A percentile compares a stretch with the other conserved stretches of the same genome.
Evolutionary conservation across 2,329 filamentous ascomycete genomes (phyloP).

Genomic region (Botrytis porri): DNA sequence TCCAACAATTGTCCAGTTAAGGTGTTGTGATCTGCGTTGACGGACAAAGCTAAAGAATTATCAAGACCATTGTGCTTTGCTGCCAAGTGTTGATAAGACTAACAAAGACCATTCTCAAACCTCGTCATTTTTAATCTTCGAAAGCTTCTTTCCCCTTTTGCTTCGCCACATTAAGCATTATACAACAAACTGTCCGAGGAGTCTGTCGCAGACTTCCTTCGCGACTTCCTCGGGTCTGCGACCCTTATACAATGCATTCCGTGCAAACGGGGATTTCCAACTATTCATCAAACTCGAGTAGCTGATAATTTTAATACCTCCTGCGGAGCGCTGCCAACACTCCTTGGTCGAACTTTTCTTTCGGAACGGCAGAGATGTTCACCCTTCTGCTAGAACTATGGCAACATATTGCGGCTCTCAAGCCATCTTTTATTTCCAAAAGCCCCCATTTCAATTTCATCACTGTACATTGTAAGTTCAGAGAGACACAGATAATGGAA

Average conservation of each 20-base stretch:
- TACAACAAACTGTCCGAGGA: slow-evolving; percentile 9
- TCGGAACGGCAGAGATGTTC: slow-evolving; percentile 27
- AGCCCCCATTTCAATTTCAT: slow-evolving; percentile 78
- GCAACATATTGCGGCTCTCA: slow-evolving; percentile 48
- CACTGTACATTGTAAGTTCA: slow-evolving; percentile 66
- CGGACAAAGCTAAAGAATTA: slow-evolving; percentile 6
- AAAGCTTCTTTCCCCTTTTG: slow-evolving; percentile 12
- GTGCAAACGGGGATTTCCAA: slow-evolving; percentile 3
- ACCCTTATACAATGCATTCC: slow-evolving; percentile 12
- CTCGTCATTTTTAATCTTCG: slow-evolving; percentile 6
- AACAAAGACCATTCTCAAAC: slow-evolving; percentile 10
- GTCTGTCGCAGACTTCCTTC: slow-evolving; percentile 9
- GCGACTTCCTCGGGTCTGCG: slow-evolving; percentile 11
- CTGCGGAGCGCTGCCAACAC: background rate
- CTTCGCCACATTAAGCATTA: slow-evolving; percentile 16
- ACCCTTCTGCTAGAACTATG: slow-evolving; percentile 33
- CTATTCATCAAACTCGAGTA: slow-evolving; percentile 1
- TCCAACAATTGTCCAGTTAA: background rate
- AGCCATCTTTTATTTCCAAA: slow-evolving; percentile 56
- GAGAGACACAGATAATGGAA: background rate
- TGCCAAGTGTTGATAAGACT: slow-evolving; percentile 9
- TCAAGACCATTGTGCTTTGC: background rate
- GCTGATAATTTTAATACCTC: slow-evolving; percentile 1
- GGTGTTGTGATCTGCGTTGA: background rate
- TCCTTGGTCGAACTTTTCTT: background rate